Percentiles rank a stretch among this genome's conserved stretches.
These are phyloP conservation scores for Cladobotryum mycophilum DNA, from an alignment of 2,329 filamentous ascomycete species.

Conservation along the genomic window DNA sequence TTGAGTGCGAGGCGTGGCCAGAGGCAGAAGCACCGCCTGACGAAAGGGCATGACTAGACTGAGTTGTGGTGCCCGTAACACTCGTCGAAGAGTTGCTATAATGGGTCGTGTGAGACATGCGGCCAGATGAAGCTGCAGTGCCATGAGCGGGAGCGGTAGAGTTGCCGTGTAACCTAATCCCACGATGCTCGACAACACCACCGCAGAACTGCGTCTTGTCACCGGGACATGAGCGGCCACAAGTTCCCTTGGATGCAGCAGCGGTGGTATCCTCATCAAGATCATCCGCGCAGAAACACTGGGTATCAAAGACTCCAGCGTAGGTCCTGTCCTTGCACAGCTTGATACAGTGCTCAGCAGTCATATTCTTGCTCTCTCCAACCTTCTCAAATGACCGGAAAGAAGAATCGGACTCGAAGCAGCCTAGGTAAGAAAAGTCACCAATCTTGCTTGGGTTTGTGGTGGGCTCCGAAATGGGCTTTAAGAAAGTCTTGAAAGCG, in stretches of 20 bases:
- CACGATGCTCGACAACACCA: constrained; percentile 21
- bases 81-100: no score
- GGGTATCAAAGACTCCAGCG: constrained; percentile 33
- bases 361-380: constrained; percentile 30
- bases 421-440: constrained; percentile 32
- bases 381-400: constrained; percentile 30
- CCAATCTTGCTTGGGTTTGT: constrained; percentile 28
- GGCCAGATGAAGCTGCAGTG: no score
- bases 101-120: no score
- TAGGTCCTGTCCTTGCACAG: constrained; percentile 31
- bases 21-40: no score
- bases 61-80: no score
- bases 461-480: constrained; percentile 9
- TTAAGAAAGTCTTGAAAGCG: constrained; percentile 8
- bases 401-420: constrained; percentile 33
- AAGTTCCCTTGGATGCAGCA: constrained; percentile 23
- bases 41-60: no score
- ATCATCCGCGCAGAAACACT: constrained; percentile 40
- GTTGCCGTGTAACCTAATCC: no score
- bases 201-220: constrained; percentile 36
- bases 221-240: constrained; percentile 37
- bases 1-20: no score
- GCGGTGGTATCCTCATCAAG: constrained; percentile 36
- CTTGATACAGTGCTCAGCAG: constrained; percentile 32
- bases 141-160: no score